A percentile compares a stretch with the other conserved stretches of the same genome.
phyloP scores from a whole-genome alignment of 225 moss, liverwort and hornwort species.

The Bryoerythrophyllum caledonicum region DNA sequence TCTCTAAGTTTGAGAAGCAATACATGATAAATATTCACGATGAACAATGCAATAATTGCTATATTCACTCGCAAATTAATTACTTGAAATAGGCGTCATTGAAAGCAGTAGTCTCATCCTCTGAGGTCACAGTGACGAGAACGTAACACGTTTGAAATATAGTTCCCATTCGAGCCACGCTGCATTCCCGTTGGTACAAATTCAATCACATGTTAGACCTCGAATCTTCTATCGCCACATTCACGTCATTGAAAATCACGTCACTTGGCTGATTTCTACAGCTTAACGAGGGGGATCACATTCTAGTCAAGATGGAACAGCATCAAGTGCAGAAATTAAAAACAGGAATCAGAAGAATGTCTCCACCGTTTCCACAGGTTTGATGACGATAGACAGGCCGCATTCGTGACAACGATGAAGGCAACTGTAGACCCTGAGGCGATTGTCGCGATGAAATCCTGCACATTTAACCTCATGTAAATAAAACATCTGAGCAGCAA shows the following conservation, averaged over 20 bases:
- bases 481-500: not conserved
- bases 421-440: slow-evolving; percentile 42
- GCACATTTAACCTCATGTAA: slow-evolving; percentile 19
- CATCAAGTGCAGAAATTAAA: slow-evolving; percentile 7
- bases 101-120: slow-evolving; percentile 37
- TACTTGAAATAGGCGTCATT: slow-evolving; percentile 57
- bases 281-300: not conserved
- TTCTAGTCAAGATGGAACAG: slow-evolving; percentile 1
- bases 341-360: not conserved
- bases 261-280: not conserved
- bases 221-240: not conserved
- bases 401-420: slow-evolving; percentile 47
- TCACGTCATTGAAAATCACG: not conserved
- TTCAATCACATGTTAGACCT: slow-evolving; percentile 21
- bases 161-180: slow-evolving; percentile 43
- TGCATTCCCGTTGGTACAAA: slow-evolving; percentile 22
- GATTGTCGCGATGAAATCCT: slow-evolving; percentile 51
- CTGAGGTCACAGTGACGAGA: slow-evolving; percentile 38
- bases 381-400: slow-evolving; percentile 26
- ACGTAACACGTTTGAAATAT: slow-evolving; percentile 47
- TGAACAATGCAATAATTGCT: not conserved
- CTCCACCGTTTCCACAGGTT: slow-evolving; percentile 47
- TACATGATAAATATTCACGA: not conserved
- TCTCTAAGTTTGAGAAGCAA: slow-evolving; percentile 1
- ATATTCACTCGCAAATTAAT: slow-evolving; percentile 7